phyloP scores from a whole-genome alignment of 192 early-diverging fungal genomes.

The Glomus cerebriforme region DNA sequence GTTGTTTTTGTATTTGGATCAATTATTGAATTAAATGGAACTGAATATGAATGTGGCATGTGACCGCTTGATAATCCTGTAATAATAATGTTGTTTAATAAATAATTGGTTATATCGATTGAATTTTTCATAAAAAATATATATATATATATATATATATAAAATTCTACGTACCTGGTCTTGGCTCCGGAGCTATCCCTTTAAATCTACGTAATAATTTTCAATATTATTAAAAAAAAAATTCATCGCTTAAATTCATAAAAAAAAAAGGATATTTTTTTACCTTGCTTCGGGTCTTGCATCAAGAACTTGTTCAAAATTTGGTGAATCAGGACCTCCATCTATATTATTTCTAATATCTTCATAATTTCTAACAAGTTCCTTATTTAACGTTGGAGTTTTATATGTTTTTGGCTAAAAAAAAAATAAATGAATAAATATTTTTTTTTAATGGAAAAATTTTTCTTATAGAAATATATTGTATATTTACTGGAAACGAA shows the following conservation, averaged over 20 bases:
- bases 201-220: too few relatives aligned
- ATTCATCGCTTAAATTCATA: background rate
- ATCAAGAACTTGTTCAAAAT: constrained; percentile 63
- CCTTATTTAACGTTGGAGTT: constrained; percentile 32
- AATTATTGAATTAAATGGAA: constrained; percentile 67
- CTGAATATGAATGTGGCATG: constrained; percentile 78
- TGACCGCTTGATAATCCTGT: constrained; percentile 74
- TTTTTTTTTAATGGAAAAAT: background rate
- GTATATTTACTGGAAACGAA: background rate
- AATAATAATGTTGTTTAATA: background rate
- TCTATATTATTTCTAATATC: constrained; percentile 57
- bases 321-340: constrained; percentile 38
- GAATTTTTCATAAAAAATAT: too few relatives aligned
- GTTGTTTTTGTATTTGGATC: constrained; percentile 53
- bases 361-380: constrained; percentile 60
- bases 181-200: constrained; percentile 78
- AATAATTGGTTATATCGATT: too few relatives aligned
- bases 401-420: constrained; percentile 43
- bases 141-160: too few relatives aligned
- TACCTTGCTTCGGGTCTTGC: constrained; percentile 61
- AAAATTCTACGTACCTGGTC: constrained; percentile 40
- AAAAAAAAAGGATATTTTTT: background rate
- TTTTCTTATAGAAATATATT: too few relatives aligned
- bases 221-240: background rate
- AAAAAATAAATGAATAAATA: background rate